Conservation (phyloP, 805 yeast genomes). For the Lipomyces sp. region DNA sequence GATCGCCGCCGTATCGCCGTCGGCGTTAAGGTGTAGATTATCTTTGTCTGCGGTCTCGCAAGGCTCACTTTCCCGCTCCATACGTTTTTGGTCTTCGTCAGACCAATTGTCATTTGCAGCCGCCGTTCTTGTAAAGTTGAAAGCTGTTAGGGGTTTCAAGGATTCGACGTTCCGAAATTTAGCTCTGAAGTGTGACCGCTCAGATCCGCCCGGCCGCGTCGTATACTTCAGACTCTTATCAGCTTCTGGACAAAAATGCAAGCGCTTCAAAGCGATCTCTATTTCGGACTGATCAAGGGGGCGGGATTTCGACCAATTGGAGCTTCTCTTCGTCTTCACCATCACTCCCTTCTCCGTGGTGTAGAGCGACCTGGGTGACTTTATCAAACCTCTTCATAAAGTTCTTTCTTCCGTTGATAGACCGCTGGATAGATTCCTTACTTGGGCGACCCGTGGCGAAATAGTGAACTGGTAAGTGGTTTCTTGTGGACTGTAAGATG, state of each 20-base stretch:
- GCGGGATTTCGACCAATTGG: not conserved
- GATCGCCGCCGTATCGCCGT: no score
- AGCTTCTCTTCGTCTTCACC: not conserved
- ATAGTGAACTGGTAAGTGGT: not conserved
- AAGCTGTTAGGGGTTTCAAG: no score
- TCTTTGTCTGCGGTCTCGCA: no score
- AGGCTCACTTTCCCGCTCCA: no score
- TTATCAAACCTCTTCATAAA: conserved; percentile 5
- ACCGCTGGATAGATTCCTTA: no score
- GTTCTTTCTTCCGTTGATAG: conserved; percentile 1
- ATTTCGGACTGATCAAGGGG: not conserved
- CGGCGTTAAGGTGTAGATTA: no score
- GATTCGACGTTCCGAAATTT: not conserved
- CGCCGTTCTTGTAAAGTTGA: no score
- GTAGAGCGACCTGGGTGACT: not conserved
- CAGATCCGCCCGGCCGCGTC: not conserved
- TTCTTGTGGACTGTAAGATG: not conserved
- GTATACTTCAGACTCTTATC: not conserved
- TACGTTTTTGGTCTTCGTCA: no score
- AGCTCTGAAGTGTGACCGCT: not conserved
- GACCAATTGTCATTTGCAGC: no score
- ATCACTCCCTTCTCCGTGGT: not conserved
- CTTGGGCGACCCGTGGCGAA: not conserved
- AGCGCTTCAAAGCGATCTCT: not conserved
- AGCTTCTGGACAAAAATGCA: not conserved